These are phyloP conservation scores for Elsinoe perseae DNA, from an alignment of 2,329 filamentous ascomycete genomes.

Conservation along the genomic window DNA sequence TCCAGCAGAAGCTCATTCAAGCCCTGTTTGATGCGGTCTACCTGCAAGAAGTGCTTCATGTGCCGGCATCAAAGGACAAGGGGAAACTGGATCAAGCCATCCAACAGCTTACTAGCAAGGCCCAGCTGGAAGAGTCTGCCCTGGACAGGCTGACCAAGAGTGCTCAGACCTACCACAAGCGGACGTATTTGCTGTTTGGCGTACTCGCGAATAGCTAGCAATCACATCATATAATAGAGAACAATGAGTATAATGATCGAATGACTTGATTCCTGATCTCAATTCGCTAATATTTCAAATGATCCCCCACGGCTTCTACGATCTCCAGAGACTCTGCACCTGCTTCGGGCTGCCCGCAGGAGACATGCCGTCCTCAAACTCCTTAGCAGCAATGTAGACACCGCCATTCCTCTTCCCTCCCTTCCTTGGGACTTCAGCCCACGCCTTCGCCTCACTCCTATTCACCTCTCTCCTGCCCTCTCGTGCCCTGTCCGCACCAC, in stretches of 20 bases:
- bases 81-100: constrained; percentile 16
- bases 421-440: not conserved
- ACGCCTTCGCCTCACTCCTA: not conserved
- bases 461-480: not conserved
- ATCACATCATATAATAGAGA: not conserved
- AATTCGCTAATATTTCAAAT: not conserved
- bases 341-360: not conserved
- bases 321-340: constrained; percentile 6
- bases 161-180: constrained; percentile 72
- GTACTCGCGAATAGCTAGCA: constrained; percentile 45
- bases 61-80: not conserved
- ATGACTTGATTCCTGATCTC: not conserved
- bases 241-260: not conserved
- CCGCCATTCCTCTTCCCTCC: constrained; percentile 6
- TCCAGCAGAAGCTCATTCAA: constrained; percentile 31
- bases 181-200: constrained; percentile 74
- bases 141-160: constrained; percentile 52
- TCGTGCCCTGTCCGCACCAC: not conserved
- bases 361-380: constrained; percentile 1
- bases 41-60: constrained; percentile 27
- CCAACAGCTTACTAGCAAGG: constrained; percentile 37
- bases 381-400: not conserved
- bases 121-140: constrained; percentile 44
- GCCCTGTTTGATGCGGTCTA: constrained; percentile 39
- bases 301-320: not conserved